phyloP scores from a whole-genome alignment of 108 stramenopile species.

The Skeletonema grethae region DNA sequence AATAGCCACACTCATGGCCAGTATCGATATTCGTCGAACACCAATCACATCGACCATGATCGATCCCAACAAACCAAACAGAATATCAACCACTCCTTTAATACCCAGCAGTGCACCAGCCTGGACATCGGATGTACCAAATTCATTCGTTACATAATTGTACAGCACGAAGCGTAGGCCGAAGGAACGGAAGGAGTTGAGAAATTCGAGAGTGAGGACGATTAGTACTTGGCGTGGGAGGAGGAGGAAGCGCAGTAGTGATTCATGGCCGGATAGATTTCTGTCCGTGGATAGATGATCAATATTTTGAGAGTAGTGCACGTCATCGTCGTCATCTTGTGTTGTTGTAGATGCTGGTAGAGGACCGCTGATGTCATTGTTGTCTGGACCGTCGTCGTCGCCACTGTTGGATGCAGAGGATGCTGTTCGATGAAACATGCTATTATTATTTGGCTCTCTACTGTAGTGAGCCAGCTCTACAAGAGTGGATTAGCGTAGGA shows the following conservation, averaged over 20 bases:
- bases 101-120: conserved; percentile 37
- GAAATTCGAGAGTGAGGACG: conserved; percentile 11
- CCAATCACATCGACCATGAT: conserved; percentile 39
- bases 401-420: no score
- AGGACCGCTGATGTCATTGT: no score
- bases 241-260: conserved; percentile 23
- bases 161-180: conserved; percentile 33
- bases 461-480: no score
- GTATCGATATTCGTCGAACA: conserved; percentile 18
- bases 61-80: conserved; percentile 20
- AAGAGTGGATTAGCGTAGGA: no score
- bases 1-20: conserved; percentile 26
- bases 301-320: no score
- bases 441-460: no score
- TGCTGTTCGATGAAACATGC: no score
- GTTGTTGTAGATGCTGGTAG: no score
- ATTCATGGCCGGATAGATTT: background rate
- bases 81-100: conserved; percentile 34
- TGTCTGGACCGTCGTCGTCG: no score
- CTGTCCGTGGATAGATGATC: no score
- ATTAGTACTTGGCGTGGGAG: conserved; percentile 23
- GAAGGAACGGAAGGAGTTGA: conserved; percentile 45
- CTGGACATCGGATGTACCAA: conserved; percentile 8
- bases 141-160: conserved; percentile 49
- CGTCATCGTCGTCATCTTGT: no score